Percentiles rank a stretch among this genome's conserved stretches.
These are phyloP conservation scores for Poa pratensis DNA, from an alignment of 176 grass and related monocot species.

Conservation along the genomic window DNA sequence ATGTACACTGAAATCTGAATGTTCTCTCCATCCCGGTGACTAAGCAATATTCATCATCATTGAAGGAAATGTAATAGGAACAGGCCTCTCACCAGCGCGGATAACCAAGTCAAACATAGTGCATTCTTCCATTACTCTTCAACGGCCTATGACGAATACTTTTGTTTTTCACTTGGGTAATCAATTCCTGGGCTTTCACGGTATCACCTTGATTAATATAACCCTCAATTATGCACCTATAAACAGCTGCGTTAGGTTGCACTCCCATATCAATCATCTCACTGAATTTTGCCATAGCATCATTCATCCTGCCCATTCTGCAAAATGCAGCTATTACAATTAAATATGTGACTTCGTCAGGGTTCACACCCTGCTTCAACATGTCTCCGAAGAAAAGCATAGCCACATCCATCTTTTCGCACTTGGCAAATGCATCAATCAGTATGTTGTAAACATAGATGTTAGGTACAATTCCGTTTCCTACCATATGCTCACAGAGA, in stretches of 20 bases:
- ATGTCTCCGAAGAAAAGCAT: not conserved
- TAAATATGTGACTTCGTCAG: not conserved
- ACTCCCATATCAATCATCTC: not conserved
- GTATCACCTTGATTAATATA: not conserved
- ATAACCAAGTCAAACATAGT: not conserved
- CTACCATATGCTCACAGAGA: not conserved
- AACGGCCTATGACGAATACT: not conserved
- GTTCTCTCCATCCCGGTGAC: not conserved
- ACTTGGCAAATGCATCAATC: not conserved
- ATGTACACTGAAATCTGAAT: not conserved
- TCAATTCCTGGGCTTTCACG: not conserved
- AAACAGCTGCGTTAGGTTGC: not conserved
- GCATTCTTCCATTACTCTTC: not conserved
- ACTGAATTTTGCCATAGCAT: not conserved
- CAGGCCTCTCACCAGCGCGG: not conserved
- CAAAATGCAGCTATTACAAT: not conserved
- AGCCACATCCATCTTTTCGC: not conserved
- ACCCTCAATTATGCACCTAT: not conserved
- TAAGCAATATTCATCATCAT: not conserved
- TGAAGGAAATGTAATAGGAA: not conserved
- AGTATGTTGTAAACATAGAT: not conserved
- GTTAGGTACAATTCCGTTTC: not conserved
- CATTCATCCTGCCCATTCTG: not conserved
- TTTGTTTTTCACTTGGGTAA: not conserved
- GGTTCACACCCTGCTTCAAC: not conserved